Conservation (phyloP, 257 asterid genomes). For the Lantana camara region DNA sequence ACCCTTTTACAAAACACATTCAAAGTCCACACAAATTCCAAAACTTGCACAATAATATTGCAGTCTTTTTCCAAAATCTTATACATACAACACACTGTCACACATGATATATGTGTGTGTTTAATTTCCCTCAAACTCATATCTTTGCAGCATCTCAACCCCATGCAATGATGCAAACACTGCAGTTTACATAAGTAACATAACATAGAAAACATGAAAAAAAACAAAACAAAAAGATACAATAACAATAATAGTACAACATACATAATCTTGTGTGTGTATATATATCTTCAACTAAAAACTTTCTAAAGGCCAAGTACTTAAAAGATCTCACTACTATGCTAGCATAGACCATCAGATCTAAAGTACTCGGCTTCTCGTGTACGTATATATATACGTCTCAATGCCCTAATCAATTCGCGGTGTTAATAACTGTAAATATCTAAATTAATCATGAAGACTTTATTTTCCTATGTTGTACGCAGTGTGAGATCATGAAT, state of each 20-base stretch:
- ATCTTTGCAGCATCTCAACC: not conserved
- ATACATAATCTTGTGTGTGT: not conserved
- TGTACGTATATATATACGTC: no score
- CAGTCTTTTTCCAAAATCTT: not conserved
- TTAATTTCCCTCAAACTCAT: no score
- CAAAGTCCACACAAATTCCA: not conserved
- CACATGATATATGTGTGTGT: no score
- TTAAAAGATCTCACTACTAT: slow-evolving; percentile 66
- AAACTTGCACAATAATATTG: no score
- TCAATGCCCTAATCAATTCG: not conserved
- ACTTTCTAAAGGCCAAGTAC: slow-evolving; percentile 47
- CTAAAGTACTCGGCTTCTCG: slow-evolving; percentile 62
- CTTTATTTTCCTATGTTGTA: slow-evolving; percentile 12
- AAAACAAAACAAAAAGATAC: not conserved
- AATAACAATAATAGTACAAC: not conserved
- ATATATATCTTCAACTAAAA: not conserved
- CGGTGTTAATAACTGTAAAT: not conserved
- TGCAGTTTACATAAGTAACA: slow-evolving; percentile 18
- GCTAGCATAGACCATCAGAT: slow-evolving; percentile 65
- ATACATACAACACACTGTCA: no score
- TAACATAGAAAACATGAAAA: no score
- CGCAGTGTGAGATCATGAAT: slow-evolving; percentile 31
- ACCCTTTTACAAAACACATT: slow-evolving; percentile 2
- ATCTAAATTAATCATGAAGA: not conserved
- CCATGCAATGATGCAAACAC: slow-evolving; percentile 18